A percentile compares a stretch with the other conserved stretches of the same genome.
These are phyloP conservation scores for Albugo candida DNA, from an alignment of 352 stramenopile species.

Conservation along the genomic window DNA sequence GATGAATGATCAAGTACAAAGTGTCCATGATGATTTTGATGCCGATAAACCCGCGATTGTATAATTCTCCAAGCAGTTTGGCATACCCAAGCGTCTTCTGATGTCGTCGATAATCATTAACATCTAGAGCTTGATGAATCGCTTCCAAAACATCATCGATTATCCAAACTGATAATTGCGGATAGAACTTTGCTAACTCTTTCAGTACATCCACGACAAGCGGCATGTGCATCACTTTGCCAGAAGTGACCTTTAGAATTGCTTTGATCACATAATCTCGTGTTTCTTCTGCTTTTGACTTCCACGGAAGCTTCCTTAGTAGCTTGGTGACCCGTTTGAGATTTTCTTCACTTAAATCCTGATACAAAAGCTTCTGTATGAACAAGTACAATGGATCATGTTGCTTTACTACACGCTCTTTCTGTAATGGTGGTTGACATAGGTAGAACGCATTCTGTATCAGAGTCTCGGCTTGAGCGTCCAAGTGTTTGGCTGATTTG, in stretches of 20 bases:
- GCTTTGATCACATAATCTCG: constrained; percentile 72
- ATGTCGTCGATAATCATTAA: constrained; percentile 81
- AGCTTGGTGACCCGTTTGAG: constrained; percentile 87
- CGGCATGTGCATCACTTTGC: constrained; percentile 76
- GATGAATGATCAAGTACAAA: constrained; percentile 88
- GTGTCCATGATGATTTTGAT: constrained; percentile 85
- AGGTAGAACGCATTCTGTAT: constrained; percentile 88
- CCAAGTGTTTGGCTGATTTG: constrained; percentile 85
- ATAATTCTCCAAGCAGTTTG: constrained; percentile 88
- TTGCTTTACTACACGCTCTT: constrained; percentile 48
- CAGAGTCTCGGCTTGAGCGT: constrained; percentile 70
- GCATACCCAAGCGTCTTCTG: constrained; percentile 86
- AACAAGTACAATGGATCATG: constrained; percentile 87
- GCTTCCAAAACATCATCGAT: constrained; percentile 88
- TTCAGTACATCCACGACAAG: constrained; percentile 78
- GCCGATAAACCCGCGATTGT: constrained; percentile 80
- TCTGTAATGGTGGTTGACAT: constrained; percentile 77
- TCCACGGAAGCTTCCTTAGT: constrained; percentile 86
- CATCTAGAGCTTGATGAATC: constrained; percentile 79
- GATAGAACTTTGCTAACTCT: constrained; percentile 65
- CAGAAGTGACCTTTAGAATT: constrained; percentile 85
- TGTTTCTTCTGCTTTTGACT: constrained; percentile 16
- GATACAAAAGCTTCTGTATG: constrained; percentile 70
- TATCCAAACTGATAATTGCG: constrained; percentile 77
- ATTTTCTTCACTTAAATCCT: constrained; percentile 57